Percentiles rank a stretch among this genome's conserved stretches.
phyloP scores from a whole-genome alignment of 352 stramenopile genomes.

The Elongisporangium anandrum region DNA sequence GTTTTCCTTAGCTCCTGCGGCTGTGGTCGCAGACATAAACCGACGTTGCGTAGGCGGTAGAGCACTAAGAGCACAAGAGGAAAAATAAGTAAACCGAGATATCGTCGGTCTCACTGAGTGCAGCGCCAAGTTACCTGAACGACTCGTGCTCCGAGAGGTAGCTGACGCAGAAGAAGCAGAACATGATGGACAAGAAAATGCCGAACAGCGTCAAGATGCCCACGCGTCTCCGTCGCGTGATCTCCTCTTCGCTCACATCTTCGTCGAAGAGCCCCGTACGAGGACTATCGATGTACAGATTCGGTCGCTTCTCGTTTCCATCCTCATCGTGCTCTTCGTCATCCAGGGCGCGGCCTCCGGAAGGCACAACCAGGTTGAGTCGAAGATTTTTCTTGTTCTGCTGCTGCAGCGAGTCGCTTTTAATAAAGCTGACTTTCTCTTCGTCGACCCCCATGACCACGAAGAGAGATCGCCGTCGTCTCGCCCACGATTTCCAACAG shows the following conservation, averaged over 20 bases:
- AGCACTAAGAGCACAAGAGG: constrained; percentile 40
- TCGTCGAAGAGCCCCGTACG: constrained; percentile 37
- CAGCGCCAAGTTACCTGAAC: constrained; percentile 37
- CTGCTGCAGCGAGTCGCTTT: constrained; percentile 39
- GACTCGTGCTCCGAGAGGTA: constrained; percentile 63
- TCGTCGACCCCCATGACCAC: constrained; percentile 21
- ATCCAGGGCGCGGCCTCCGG: constrained; percentile 6
- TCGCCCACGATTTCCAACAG: neutral
- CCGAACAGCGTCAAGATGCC: constrained; percentile 49
- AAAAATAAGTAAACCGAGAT: too few relatives aligned
- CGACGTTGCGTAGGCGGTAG: constrained; percentile 70
- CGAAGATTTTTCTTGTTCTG: constrained; percentile 20
- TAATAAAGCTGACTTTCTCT: constrained; percentile 51
- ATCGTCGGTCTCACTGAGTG: neutral
- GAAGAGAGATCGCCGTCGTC: neutral
- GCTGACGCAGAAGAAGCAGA: constrained; percentile 63
- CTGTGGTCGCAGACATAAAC: constrained; percentile 70
- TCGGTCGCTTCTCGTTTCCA: constrained; percentile 34
- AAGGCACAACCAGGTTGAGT: constrained; percentile 16
- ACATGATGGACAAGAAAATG: constrained; percentile 52
- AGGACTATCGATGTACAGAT: constrained; percentile 72
- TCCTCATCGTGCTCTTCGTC: constrained; percentile 37
- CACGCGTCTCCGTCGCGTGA: constrained; percentile 43
- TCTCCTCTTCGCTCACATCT: constrained; percentile 45
- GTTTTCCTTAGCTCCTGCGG: constrained; percentile 56